Percentiles rank a stretch among this genome's conserved stretches.
phyloP scores from a whole-genome alignment of 2,329 filamentous ascomycete genomes.

The Metarhizium album region DNA sequence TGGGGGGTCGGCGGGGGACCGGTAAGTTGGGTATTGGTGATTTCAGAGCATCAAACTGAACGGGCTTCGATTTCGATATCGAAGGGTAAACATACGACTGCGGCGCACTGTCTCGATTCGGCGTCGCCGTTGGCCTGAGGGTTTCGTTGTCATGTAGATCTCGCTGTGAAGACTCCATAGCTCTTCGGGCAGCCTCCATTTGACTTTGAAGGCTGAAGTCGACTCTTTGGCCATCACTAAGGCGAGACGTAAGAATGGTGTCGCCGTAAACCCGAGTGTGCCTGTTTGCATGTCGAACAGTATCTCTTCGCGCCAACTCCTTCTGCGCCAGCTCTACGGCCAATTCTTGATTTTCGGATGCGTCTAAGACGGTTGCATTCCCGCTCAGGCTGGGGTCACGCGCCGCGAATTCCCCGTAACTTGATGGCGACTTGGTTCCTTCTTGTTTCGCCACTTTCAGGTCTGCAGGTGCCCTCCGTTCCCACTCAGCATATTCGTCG shows the following conservation, averaged over 20 bases:
- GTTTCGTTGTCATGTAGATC: not conserved
- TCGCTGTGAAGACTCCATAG: conserved; percentile 24
- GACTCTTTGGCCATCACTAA: conserved; percentile 13
- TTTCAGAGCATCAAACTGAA: conserved; percentile 29
- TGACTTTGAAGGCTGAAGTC: conserved; percentile 37
- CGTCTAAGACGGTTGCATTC: conserved; percentile 51
- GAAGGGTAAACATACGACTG: conserved; percentile 45
- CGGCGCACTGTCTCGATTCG: conserved; percentile 15
- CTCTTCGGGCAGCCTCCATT: conserved; percentile 41
- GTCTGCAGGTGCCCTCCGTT: conserved; percentile 36
- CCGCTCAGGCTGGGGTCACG: conserved; percentile 52
- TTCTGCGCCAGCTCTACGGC: conserved; percentile 66
- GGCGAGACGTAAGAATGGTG: conserved; percentile 2
- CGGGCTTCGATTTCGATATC: conserved; percentile 39
- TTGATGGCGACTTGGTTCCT: conserved; percentile 13
- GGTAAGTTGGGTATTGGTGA: conserved; percentile 9
- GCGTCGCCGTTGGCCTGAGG: conserved; percentile 8
- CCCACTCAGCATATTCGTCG: conserved; percentile 57
- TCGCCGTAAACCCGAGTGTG: conserved; percentile 26
- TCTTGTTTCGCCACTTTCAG: conserved; percentile 12
- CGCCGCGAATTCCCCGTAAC: conserved; percentile 38
- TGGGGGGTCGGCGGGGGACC: conserved; percentile 24
- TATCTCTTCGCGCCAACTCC: conserved; percentile 59
- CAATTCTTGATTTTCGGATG: conserved; percentile 60
- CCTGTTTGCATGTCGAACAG: conserved; percentile 44